Conservation (phyloP, 139 green algal genomes). For the Coccomyxa sp. region DNA sequence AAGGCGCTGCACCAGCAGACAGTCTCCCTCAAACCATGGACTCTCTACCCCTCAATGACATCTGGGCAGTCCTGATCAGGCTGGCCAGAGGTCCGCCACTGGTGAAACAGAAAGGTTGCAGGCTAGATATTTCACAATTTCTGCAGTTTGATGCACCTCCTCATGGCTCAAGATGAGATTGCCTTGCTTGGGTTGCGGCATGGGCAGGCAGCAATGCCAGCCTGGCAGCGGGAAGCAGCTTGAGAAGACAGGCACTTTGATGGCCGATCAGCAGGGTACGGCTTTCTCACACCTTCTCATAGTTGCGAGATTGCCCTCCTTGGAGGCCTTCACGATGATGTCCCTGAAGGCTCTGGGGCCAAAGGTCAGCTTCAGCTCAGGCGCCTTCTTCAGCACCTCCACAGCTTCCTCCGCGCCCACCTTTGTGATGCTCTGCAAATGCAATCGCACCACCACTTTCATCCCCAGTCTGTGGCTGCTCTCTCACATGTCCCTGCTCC, state of each 20-base stretch:
- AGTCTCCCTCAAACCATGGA: background rate
- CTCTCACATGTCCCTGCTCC: background rate
- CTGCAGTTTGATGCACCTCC: background rate
- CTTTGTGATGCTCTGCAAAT: background rate
- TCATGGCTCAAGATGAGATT: background rate
- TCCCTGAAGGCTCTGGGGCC: background rate
- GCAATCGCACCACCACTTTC: background rate
- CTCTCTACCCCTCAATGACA: background rate
- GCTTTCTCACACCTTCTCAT: background rate
- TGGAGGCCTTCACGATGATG: background rate
- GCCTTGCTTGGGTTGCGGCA: background rate
- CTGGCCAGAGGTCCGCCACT: too few relatives aligned
- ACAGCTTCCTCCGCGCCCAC: background rate
- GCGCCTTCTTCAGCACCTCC: background rate
- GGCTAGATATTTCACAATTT: background rate
- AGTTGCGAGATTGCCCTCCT: background rate
- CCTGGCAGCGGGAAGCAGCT: background rate
- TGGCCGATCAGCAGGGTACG: too few relatives aligned
- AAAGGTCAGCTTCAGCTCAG: background rate
- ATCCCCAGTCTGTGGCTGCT: background rate
- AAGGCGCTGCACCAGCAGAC: background rate
- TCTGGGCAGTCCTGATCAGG: too few relatives aligned
- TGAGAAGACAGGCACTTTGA: background rate
- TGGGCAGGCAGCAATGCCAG: too few relatives aligned
- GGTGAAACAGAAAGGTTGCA: too few relatives aligned